Conservation (phyloP, 2,329 filamentous ascomycete genomes). For the Tolypocladium amazonense region DNA sequence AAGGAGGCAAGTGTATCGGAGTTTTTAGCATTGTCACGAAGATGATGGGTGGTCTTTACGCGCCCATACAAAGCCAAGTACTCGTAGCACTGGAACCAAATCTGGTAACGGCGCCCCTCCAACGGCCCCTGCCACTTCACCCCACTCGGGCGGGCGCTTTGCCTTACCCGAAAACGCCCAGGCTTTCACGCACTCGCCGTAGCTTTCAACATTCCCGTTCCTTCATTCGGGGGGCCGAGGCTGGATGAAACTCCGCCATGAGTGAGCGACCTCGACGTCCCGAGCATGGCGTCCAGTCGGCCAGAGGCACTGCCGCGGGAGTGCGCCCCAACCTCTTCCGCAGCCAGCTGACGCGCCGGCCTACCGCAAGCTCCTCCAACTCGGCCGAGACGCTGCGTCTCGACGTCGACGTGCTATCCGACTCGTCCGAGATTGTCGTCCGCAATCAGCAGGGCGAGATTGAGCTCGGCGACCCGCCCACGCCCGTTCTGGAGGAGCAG, state of each 20-base stretch:
- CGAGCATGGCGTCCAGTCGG: conserved; percentile 1
- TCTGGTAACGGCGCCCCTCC: neutral
- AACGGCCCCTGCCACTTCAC: neutral
- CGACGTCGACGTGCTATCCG: conserved; percentile 34
- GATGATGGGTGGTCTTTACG: too few relatives aligned
- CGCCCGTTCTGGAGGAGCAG: conserved; percentile 40
- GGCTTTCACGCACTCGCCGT: neutral
- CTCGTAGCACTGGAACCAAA: too few relatives aligned
- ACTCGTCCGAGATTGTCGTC: conserved; percentile 48
- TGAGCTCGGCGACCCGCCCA: conserved; percentile 46
- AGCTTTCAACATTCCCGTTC: neutral
- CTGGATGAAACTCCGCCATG: neutral
- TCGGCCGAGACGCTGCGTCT: conserved; percentile 37
- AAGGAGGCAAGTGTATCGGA: too few relatives aligned
- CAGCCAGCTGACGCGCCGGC: conserved; percentile 45
- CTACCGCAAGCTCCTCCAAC: conserved; percentile 30
- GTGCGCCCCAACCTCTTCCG: conserved; percentile 42
- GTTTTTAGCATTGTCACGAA: too few relatives aligned
- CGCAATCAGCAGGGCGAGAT: conserved; percentile 53
- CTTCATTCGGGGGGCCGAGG: neutral
- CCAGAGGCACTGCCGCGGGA: conserved; percentile 1
- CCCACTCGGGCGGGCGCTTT: neutral
- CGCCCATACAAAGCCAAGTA: too few relatives aligned
- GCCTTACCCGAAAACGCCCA: neutral
- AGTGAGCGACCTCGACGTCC: conserved; percentile 1